Percentiles rank a stretch among this genome's conserved stretches.
Evolutionary conservation across 129 eudicot species (phyloP).

Genomic region (Chrysanthemum seticuspe): DNA sequence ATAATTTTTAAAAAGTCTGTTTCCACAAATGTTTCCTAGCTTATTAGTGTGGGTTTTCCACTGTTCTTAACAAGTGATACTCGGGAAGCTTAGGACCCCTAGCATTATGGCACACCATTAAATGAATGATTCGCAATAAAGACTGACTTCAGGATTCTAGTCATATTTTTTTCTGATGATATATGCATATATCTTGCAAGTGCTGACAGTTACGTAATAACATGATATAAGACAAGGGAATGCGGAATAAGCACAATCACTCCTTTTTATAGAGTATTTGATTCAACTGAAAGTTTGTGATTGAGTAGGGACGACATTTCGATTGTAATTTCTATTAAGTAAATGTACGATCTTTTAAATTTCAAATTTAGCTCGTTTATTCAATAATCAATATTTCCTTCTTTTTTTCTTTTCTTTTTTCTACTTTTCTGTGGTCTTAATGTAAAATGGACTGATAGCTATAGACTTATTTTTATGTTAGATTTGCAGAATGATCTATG

Average conservation of each 20-base stretch:
- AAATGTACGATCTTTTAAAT: not conserved
- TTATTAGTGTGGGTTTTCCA: too few species aligned
- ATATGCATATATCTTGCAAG: not conserved
- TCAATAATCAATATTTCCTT: not conserved
- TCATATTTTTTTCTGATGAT: not conserved
- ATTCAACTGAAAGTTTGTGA: constrained; percentile 8
- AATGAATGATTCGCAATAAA: not conserved
- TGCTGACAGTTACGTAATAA: not conserved
- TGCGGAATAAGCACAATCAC: not conserved
- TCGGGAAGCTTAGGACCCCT: not conserved
- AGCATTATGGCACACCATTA: not conserved
- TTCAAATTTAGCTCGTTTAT: not conserved
- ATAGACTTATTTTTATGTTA: not conserved
- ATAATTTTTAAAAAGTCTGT: too few species aligned
- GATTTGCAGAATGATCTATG: constrained; percentile 1
- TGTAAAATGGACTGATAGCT: constrained; percentile 11
- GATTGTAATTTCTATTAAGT: not conserved
- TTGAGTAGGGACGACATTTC: constrained; percentile 6
- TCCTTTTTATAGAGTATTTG: not conserved
- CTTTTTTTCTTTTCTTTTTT: too few species aligned
- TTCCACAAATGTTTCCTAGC: too few species aligned
- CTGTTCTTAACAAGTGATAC: not conserved
- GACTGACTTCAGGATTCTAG: not conserved
- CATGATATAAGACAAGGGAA: not conserved
- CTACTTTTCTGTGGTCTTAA: not conserved